Evolutionary conservation across 495 filamentous ascomycete genomes (phyloP), one percentile per base, ranked within the genome.

Genomic region (Xylaria nigripes): DNA sequence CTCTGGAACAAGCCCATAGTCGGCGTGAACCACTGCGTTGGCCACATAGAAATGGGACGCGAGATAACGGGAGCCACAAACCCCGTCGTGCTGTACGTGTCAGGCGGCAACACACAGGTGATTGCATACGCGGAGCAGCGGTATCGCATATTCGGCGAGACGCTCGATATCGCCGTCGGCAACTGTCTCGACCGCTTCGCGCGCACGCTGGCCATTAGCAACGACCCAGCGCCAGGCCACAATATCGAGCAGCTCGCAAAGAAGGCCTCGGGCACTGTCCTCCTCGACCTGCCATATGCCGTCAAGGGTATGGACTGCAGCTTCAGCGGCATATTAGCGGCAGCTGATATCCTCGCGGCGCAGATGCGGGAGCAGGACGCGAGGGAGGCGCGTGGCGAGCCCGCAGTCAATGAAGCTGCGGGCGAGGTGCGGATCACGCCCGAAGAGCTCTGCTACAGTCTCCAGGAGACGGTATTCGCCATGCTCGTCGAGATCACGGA

Each of bases 401-500:
- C 25, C 5, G 51, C 76, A 23, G 51, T 63, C 19, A 30, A 29
- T 23, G 59, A 56, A 12, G 48, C 40, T 13, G 32, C 32, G 5
- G 40, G 29, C 22, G 62, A 65, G 36, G 57, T 61, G 7, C 30
- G 58, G 13, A 59, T 95, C 22, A 93, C 89, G 10, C 79, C 80
- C n/a, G 90, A 82, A 52, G 90, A 96, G 65, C 71, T 98, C 24
- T 98, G 93, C 71, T 97, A 95, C 70, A 89, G 83, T 23, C 75
- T 98, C 32, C 93, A 98, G 70, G 93, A 98, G 68, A 97, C 91
- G 2, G 81, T 96, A 10, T 98, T 80, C 66, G 84, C 91, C 0
- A 98, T 98, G 94, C 74, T 98, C 40, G 93, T 98, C 6, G 93
- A 98, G 78, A 98, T 95, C 61, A 98, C 93, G 0, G 93, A 98